phyloP scores from a whole-genome alignment of 257 asterid species.

The Nyctanthes arbortristis region DNA sequence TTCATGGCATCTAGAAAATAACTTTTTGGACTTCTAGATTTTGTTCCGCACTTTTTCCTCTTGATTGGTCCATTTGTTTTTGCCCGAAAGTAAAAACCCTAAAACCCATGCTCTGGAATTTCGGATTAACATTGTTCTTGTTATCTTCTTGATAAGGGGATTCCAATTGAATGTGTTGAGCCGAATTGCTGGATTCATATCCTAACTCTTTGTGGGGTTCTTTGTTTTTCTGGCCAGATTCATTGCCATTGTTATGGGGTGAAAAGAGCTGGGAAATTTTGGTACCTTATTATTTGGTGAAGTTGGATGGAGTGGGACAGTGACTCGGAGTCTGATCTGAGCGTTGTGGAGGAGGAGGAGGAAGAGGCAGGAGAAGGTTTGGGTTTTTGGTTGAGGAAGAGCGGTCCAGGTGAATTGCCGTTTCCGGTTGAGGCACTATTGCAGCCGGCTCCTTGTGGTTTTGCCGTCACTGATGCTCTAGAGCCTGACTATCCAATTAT shows the following conservation, averaged over 20 bases:
- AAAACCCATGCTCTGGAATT: neutral
- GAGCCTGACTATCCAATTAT: slow-evolving; percentile 57
- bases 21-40: neutral
- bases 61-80: neutral
- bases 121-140: neutral
- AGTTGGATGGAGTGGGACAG: slow-evolving; percentile 58
- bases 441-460: slow-evolving; percentile 58
- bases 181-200: neutral
- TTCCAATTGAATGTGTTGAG: neutral
- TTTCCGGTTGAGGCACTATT: slow-evolving; percentile 47
- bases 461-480: slow-evolving; percentile 50
- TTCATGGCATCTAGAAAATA: neutral
- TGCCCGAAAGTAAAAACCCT: neutral
- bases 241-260: neutral
- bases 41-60: neutral
- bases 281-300: neutral
- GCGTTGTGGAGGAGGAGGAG: slow-evolving; percentile 41
- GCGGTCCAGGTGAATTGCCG: slow-evolving; percentile 39
- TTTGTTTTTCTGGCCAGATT: neutral
- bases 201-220: neutral
- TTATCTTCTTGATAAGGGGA: neutral
- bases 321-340: slow-evolving; percentile 40
- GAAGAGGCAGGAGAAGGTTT: slow-evolving; percentile 34
- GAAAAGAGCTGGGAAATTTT: neutral
- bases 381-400: slow-evolving; percentile 43